A percentile compares a stretch with the other conserved stretches of the same genome.
Evolutionary conservation across 2,329 filamentous ascomycete genomes (phyloP).

Genomic region (Alternaria longipes): DNA sequence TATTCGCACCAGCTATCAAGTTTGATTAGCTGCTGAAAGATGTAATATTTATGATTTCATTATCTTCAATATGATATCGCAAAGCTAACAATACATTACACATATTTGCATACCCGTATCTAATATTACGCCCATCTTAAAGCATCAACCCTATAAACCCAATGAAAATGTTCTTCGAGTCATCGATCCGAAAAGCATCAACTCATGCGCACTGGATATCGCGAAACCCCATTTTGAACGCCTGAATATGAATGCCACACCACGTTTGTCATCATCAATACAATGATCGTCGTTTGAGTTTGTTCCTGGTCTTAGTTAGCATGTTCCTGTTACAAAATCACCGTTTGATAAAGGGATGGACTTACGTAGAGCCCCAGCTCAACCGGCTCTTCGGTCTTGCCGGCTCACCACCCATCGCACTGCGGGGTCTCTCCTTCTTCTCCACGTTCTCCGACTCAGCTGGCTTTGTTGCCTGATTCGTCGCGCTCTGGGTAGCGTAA

Average conservation of each 20-base stretch:
- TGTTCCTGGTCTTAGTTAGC: constrained; percentile 20
- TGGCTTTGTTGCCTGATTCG: background rate
- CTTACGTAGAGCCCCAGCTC: constrained; percentile 38
- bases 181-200: background rate
- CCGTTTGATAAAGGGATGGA: background rate
- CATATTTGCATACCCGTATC: background rate
- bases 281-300: constrained; percentile 25
- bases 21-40: accelerated
- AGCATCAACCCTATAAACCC: background rate
- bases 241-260: background rate
- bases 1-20: background rate
- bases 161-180: background rate
- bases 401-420: constrained; percentile 10
- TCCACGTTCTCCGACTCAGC: background rate
- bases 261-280: background rate
- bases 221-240: background rate
- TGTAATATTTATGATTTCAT: background rate
- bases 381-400: constrained; percentile 23
- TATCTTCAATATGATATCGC: background rate
- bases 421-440: constrained; percentile 13
- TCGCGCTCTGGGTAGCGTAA: constrained; percentile 21
- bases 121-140: background rate
- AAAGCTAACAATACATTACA: background rate
- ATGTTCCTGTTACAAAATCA: background rate
- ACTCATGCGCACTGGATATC: constrained; percentile 9